Percentiles rank a stretch among this genome's conserved stretches.
Evolutionary conservation across 2,329 filamentous ascomycete genomes (phyloP).

Genomic region (Ceratocystiopsis brevicomis): DNA sequence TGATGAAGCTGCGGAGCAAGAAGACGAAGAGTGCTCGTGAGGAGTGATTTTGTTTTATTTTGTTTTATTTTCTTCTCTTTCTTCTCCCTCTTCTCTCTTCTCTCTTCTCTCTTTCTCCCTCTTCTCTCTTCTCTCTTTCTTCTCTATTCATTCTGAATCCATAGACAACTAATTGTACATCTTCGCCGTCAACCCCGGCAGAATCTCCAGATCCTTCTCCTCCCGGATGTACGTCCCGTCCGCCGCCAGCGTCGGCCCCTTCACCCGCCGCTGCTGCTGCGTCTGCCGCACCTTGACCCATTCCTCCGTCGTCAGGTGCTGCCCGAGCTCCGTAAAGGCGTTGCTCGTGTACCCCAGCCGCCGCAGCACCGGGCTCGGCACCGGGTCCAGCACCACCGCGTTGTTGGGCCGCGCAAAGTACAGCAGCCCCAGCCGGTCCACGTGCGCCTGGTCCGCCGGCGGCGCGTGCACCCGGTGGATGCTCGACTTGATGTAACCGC

Average conservation of each 20-base stretch:
- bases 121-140: too few species aligned
- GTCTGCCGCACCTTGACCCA: constrained; percentile 13
- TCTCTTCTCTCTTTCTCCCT: too few species aligned
- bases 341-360: constrained; percentile 12
- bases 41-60: too few species aligned
- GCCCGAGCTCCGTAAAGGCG: constrained; percentile 15
- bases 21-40: constrained; percentile 25
- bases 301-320: constrained; percentile 7
- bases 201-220: constrained; percentile 21
- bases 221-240: constrained; percentile 19
- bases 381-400: constrained; percentile 14
- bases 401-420: constrained; percentile 30
- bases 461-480: constrained; percentile 17
- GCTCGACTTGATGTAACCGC: constrained; percentile 20
- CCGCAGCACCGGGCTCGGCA: constrained; percentile 2
- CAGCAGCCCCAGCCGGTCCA: constrained; percentile 29
- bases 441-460: constrained; percentile 23
- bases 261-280: constrained; percentile 21
- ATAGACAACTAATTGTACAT: constrained; percentile 16
- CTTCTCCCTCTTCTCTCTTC: too few species aligned
- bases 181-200: constrained; percentile 21
- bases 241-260: constrained; percentile 15
- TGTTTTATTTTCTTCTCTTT: too few species aligned
- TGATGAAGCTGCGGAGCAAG: constrained; percentile 31
- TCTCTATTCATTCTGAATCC: too few species aligned